phyloP scores from a whole-genome alignment of 768 basidiomycete genomes.

The Suillus discolor region DNA sequence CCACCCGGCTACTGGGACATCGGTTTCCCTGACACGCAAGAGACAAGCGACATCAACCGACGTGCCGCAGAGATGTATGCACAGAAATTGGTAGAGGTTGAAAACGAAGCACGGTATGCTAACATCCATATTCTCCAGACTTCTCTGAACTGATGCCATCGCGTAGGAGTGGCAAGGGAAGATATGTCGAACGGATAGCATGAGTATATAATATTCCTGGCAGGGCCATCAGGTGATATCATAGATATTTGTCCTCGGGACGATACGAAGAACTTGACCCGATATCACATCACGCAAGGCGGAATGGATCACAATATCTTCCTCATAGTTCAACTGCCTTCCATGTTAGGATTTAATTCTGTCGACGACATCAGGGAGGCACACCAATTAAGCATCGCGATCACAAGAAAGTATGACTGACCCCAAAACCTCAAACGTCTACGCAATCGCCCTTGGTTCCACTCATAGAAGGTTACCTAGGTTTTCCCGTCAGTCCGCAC shows the following conservation, averaged over 20 bases:
- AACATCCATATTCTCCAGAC: slow-evolving; percentile 7
- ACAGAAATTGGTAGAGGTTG: slow-evolving; percentile 60
- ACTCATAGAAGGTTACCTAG: neutral
- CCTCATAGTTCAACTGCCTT: neutral
- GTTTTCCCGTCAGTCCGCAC: neutral
- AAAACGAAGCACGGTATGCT: slow-evolving; percentile 58
- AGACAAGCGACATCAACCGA: slow-evolving; percentile 73
- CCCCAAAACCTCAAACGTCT: neutral
- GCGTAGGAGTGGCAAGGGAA: slow-evolving; percentile 25
- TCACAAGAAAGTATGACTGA: neutral
- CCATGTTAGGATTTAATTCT: neutral
- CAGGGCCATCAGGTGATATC: neutral
- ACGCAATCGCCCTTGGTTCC: neutral
- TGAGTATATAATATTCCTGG: slow-evolving; percentile 11
- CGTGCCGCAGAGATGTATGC: slow-evolving; percentile 72
- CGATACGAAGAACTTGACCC: neutral
- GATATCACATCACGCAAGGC: neutral
- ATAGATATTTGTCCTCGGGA: neutral
- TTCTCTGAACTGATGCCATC: slow-evolving; percentile 3
- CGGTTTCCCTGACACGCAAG: slow-evolving; percentile 87
- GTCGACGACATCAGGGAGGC: neutral
- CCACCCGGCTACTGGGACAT: slow-evolving; percentile 92
- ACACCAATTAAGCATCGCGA: neutral
- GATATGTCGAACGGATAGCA: slow-evolving; percentile 27
- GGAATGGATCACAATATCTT: neutral